Percentiles rank a stretch among this genome's conserved stretches.
Evolutionary conservation across 306 rosid species (phyloP).

Genomic region (Heteromeles arbutifolia): DNA sequence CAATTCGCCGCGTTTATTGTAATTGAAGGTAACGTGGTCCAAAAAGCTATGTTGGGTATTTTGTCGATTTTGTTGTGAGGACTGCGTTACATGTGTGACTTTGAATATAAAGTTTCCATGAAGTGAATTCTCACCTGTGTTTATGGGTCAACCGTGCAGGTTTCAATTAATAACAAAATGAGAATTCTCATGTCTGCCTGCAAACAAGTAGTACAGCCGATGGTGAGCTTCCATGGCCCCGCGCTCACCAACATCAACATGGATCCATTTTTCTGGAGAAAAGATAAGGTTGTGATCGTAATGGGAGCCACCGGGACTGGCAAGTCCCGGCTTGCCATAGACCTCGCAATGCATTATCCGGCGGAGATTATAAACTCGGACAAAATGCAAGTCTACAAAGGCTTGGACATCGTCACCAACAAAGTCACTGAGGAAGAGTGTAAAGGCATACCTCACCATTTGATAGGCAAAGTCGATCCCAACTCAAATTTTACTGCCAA

Average conservation of each 20-base stretch:
- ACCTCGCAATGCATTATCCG: conserved; percentile 41
- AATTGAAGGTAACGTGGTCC: conserved; percentile 5
- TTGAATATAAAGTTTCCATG: not conserved
- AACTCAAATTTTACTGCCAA: conserved; percentile 26
- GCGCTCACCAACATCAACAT: conserved; percentile 13
- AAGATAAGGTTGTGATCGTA: conserved; percentile 55
- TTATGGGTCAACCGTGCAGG: conserved; percentile 34
- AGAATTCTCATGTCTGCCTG: conserved; percentile 25
- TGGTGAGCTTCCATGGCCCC: conserved; percentile 29
- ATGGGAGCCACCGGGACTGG: conserved; percentile 86
- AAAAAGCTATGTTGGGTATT: not conserved
- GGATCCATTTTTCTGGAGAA: conserved; percentile 31
- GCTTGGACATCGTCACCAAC: conserved; percentile 60
- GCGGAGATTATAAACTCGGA: conserved; percentile 70
- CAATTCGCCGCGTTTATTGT: conserved; percentile 7
- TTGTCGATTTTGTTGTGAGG: not conserved
- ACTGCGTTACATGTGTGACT: not conserved
- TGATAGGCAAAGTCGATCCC: conserved; percentile 37
- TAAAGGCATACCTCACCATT: conserved; percentile 66
- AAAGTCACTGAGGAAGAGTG: conserved; percentile 56
- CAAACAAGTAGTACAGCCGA: conserved; percentile 41
- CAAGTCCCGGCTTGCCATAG: conserved; percentile 62
- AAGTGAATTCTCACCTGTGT: not conserved
- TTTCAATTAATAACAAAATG: not conserved
- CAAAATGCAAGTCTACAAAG: conserved; percentile 67